Percentiles rank a stretch among this genome's conserved stretches.
These are phyloP conservation scores for Penicillium sp. DNA, from an alignment of 2,329 filamentous ascomycete genomes.

Conservation along the genomic window DNA sequence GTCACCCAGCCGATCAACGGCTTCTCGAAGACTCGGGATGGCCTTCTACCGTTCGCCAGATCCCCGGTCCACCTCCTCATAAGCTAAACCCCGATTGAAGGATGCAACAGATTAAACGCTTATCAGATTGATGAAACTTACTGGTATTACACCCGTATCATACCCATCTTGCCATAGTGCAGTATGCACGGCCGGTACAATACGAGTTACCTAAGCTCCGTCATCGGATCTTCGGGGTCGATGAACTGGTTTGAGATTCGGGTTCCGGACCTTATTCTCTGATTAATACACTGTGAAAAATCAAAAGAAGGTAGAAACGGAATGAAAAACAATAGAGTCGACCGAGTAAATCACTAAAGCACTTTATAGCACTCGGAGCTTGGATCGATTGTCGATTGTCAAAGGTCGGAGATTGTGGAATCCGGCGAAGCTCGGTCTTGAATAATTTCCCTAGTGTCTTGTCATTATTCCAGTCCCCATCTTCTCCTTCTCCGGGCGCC, in stretches of 20 bases:
- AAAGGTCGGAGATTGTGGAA: conserved; percentile 6
- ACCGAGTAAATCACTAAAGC: neutral
- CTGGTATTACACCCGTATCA: conserved; percentile 4
- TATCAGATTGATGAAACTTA: conserved; percentile 18
- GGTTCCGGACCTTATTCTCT: neutral
- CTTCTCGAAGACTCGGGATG: conserved; percentile 6
- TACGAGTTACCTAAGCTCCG: conserved; percentile 15
- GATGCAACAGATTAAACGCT: neutral
- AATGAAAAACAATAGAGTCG: neutral
- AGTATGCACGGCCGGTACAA: conserved; percentile 1
- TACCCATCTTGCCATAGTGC: neutral
- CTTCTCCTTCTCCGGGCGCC: conserved; percentile 5
- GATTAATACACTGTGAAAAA: neutral
- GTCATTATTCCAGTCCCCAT: conserved; percentile 1
- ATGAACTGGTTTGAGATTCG: neutral
- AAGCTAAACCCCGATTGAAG: neutral
- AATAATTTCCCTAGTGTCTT: conserved; percentile 14
- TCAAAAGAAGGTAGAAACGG: neutral
- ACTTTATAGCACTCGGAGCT: neutral
- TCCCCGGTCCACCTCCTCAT: neutral
- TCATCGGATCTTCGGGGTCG: conserved; percentile 17
- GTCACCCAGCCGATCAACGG: neutral
- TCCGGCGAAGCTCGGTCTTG: conserved; percentile 15
- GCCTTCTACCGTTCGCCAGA: neutral
- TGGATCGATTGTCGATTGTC: neutral